A percentile compares a stretch with the other conserved stretches of the same genome.
Evolutionary conservation across 2,329 filamentous ascomycete species (phyloP).

Genomic region (Pleurostoma richardsiae): DNA sequence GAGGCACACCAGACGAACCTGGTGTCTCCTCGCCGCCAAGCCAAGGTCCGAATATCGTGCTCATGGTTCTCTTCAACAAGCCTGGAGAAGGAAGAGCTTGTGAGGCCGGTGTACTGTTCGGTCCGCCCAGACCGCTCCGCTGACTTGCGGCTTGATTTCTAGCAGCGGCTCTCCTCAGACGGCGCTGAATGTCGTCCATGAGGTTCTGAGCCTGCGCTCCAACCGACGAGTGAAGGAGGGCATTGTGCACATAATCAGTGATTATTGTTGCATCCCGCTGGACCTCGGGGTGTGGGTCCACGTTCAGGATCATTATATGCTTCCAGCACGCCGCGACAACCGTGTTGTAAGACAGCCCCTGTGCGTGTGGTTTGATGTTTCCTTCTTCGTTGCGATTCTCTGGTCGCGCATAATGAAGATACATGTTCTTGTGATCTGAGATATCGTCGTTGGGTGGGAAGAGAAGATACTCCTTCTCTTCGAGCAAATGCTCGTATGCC

Average conservation of each 20-base stretch:
- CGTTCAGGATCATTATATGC: slow-evolving; percentile 81
- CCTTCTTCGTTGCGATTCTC: slow-evolving; percentile 53
- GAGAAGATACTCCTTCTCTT: slow-evolving; percentile 69
- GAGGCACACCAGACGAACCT: slow-evolving; percentile 16
- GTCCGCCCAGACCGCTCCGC: slow-evolving; percentile 30
- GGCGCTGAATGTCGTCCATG: slow-evolving; percentile 66
- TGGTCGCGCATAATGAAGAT: slow-evolving; percentile 54
- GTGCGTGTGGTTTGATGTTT: slow-evolving; percentile 48
- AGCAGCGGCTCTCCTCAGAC: slow-evolving; percentile 39
- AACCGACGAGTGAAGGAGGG: slow-evolving; percentile 72
- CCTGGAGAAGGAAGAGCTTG: slow-evolving; percentile 51
- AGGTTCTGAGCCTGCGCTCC: slow-evolving; percentile 64
- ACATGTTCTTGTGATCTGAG: slow-evolving; percentile 52
- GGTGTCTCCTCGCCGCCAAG: slow-evolving; percentile 36
- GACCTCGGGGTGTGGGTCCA: slow-evolving; percentile 92
- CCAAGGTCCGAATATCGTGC: slow-evolving; percentile 56
- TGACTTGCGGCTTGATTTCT: slow-evolving; percentile 34
- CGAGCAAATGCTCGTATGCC: slow-evolving; percentile 83
- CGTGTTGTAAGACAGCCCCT: slow-evolving; percentile 73
- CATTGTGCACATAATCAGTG: slow-evolving; percentile 77
- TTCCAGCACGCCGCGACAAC: slow-evolving; percentile 95
- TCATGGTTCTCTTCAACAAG: slow-evolving; percentile 58
- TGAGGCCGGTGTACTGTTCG: slow-evolving; percentile 15
- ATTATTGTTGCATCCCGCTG: slow-evolving; percentile 80
- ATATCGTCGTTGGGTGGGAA: slow-evolving; percentile 51